Base-by-base conservation (phyloP, 768 basidiomycete species). In the Aureoboletus auriporus region DNA sequence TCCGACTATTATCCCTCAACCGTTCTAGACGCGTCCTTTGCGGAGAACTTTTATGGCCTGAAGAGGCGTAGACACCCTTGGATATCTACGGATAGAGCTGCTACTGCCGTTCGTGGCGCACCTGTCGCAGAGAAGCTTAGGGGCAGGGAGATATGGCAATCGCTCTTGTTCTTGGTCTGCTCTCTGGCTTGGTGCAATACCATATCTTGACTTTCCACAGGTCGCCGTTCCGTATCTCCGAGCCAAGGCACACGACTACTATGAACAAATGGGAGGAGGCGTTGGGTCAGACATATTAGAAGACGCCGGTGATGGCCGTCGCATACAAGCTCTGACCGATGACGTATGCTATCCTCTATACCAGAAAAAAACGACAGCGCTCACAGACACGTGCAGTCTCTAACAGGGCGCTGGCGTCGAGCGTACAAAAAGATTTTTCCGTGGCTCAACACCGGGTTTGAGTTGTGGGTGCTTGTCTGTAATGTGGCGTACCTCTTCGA, bases 11-110 rank as follows among this genome's bases (percentile, higher is more conserved):
- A 30, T 23, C 4, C 20, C 49, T 51, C 39, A 51, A 44, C 46
- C 38, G 41, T 46, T 49, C 29, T 58, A 96, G 95, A 86, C 67
- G 90, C 94, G 17, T 93, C 92, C 1, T 94, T 98, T 61, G 77
- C 95, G 5, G 95, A 98, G 67, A 89, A 95, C 59, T 98, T 99
- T 64, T 98, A 98, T 67, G 91, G 91, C 0, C 69, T 99, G 40
- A 93, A 93, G 63, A 72, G 93, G 37, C 75, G 91, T 49, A 71
- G 88, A 33, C 74, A 77, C 48, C 86, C 89, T 4, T 78, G 79
- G 57, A 81, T 90, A 54, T 78, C 84, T 52, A 82, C 80, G 2
- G 80, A 86, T 36, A 76, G 88, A 47, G 78, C 84, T 1, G 69
- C 72, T 37, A 78, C 78, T 26, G 89, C 87, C 35, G 82, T 86